phyloP scores from a whole-genome alignment of 208 protist genomes.

The Leishmania aethiopica region DNA sequence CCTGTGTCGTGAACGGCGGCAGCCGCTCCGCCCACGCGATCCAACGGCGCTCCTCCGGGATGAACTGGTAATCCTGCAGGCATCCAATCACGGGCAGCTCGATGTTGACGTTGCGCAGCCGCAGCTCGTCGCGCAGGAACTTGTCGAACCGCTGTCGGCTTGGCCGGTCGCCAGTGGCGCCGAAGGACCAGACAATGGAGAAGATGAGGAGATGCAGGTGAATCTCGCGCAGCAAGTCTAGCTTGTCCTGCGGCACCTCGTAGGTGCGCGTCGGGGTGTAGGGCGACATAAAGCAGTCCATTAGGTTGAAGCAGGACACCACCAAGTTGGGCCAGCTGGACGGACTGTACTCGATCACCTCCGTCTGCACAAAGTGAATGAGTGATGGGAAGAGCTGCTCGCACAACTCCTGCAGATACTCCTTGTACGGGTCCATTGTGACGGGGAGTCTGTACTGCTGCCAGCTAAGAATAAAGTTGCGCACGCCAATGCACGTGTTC shows the following conservation, averaged over 20 bases:
- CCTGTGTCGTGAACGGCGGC: slow-evolving; percentile 75
- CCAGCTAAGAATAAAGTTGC: slow-evolving; percentile 85
- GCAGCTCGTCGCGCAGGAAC: slow-evolving; percentile 90
- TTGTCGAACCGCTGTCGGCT: slow-evolving; percentile 94
- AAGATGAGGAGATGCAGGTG: slow-evolving; percentile 96
- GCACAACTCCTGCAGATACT: slow-evolving; percentile 88
- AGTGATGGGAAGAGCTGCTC: slow-evolving; percentile 84
- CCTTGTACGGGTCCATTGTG: slow-evolving; percentile 87
- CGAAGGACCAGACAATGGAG: slow-evolving; percentile 97
- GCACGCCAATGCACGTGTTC: slow-evolving; percentile 82
- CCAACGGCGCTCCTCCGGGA: slow-evolving; percentile 91
- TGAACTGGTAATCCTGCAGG: slow-evolving; percentile 96
- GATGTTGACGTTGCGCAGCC: slow-evolving; percentile 60
- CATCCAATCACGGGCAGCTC: slow-evolving; percentile 91
- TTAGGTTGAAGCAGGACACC: slow-evolving; percentile 94
- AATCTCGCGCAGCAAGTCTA: slow-evolving; percentile 78
- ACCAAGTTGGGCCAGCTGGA: slow-evolving; percentile 96
- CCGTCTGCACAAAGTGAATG: slow-evolving; percentile 93
- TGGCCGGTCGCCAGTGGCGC: slow-evolving; percentile 92
- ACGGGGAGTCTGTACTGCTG: slow-evolving; percentile 79
- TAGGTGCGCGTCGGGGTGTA: slow-evolving; percentile 83
- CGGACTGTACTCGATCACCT: slow-evolving; percentile 93
- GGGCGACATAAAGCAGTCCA: slow-evolving; percentile 88
- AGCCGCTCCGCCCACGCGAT: slow-evolving; percentile 94
- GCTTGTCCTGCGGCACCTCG: slow-evolving; percentile 81